Evolutionary conservation across 2,329 filamentous ascomycete genomes (phyloP), one percentile per base, ranked within the genome.

Genomic region (Colletotrichum incanum): DNA sequence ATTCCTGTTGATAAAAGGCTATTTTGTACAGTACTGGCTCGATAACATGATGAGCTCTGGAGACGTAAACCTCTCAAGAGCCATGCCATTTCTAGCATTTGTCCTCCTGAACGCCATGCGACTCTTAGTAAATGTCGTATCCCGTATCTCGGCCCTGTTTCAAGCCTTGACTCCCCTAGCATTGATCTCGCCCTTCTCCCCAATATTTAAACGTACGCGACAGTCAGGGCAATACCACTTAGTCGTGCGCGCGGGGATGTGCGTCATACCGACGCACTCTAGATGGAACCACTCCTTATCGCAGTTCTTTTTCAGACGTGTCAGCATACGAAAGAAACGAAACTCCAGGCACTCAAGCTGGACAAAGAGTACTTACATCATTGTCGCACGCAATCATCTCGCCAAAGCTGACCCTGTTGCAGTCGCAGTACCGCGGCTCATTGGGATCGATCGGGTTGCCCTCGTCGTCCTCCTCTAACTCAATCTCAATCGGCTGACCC

Each of bases 141-240:
- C 41, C 45, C 12, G 9, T 23, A 16, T 47, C 39, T n/a, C 16
- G 34, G 28, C 37, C 47, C n/a, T 49, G n/a, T 14, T 60, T 54
- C 78, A 85, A 75, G 82, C 86, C 81, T 82, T 87, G 14, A 90
- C 82, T 7, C 88, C 88, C 71, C 89, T 81, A n/a, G 88, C 89
- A 72, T 82, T 91, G 14, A 91, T 88, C 77, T 92, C 89, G 3
- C 90, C 90, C 80, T 86, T 89, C 81, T 90, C 89, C 7, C 90
- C 90, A 75, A 92, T 90, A 59, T 90, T 89, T 41, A 92, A 81
- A 39, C 87, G 82, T 73, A 89, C 87, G 50, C 91, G 86, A 78
- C 94, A 96, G 61, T 94, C 91, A 1, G 93, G 93, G 80, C 94
- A 96, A 77, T 94, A 96, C 94, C 94, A 96, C 81, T 94, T 95